Evolutionary conservation across 768 basidiomycete genomes (phyloP).

Genomic region (Tulasnella sp.): DNA sequence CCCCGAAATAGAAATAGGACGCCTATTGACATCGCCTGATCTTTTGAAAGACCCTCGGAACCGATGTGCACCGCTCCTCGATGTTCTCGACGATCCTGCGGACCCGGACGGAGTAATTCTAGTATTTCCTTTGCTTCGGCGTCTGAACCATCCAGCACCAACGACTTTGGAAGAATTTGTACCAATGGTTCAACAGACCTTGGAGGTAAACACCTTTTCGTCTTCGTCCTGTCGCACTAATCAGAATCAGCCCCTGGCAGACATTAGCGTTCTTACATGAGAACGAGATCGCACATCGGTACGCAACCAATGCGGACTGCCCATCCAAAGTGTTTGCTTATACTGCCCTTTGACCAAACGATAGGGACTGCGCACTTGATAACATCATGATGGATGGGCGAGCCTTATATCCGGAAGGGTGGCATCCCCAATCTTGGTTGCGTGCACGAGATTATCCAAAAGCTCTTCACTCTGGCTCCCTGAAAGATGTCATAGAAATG

Average conservation of each 20-base stretch:
- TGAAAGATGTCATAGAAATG: no score
- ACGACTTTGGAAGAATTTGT: background rate
- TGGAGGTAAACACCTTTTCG: background rate
- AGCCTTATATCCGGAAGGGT: constrained; percentile 1
- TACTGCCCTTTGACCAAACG: no score
- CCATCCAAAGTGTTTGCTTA: no score
- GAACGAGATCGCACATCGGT: constrained; percentile 10
- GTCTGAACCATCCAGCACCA: background rate
- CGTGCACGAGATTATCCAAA: no score
- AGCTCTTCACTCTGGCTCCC: no score
- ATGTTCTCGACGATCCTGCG: background rate
- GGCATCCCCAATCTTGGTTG: constrained; percentile 1
- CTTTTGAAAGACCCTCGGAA: background rate
- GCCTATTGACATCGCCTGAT: background rate
- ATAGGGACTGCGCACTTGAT: constrained; percentile 1
- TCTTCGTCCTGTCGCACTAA: no score
- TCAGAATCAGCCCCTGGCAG: background rate
- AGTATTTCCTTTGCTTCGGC: constrained; percentile 7
- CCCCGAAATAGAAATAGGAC: constrained; percentile 3
- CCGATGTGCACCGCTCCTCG: background rate
- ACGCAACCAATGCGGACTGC: background rate
- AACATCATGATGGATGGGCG: constrained; percentile 12
- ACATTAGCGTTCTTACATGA: constrained; percentile 7
- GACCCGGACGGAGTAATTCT: background rate
- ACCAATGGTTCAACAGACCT: background rate